Conservation (phyloP, 352 stramenopile species). For the Pythium graminicola region DNA sequence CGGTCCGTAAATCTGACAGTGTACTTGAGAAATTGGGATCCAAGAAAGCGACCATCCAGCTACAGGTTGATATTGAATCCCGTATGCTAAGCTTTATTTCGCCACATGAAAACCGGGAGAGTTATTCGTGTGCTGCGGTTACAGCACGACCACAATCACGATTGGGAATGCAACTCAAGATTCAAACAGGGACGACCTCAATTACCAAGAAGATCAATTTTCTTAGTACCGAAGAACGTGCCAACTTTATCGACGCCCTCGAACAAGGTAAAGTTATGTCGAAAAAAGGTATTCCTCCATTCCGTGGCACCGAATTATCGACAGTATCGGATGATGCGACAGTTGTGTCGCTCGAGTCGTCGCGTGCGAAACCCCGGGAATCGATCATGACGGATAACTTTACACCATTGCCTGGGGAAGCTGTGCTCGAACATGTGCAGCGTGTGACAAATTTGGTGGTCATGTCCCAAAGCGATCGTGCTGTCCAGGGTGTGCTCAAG, state of each 20-base stretch:
- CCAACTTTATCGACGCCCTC: slow-evolving; percentile 74
- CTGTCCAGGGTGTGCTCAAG: slow-evolving; percentile 74
- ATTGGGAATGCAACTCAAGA: slow-evolving; percentile 80
- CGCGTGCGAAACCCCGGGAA: slow-evolving; percentile 41
- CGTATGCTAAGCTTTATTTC: slow-evolving; percentile 82
- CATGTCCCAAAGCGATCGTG: slow-evolving; percentile 76
- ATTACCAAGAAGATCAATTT: slow-evolving; percentile 85
- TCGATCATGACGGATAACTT: no score
- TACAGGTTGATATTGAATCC: slow-evolving; percentile 77
- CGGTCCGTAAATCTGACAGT: slow-evolving; percentile 80
- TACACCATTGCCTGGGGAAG: slow-evolving; percentile 43
- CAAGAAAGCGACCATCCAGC: slow-evolving; percentile 76
- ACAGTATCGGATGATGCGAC: slow-evolving; percentile 14
- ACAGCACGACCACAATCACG: slow-evolving; percentile 71
- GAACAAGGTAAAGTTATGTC: slow-evolving; percentile 82
- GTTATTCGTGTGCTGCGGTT: slow-evolving; percentile 72
- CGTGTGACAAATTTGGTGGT: slow-evolving; percentile 53
- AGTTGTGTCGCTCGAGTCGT: slow-evolving; percentile 24
- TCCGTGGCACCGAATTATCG: slow-evolving; percentile 17
- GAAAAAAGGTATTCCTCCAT: slow-evolving; percentile 39
- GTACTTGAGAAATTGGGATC: slow-evolving; percentile 75
- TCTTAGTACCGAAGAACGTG: slow-evolving; percentile 70
- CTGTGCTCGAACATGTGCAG: slow-evolving; percentile 73
- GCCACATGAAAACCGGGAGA: slow-evolving; percentile 65
- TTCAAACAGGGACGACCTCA: slow-evolving; percentile 64